These are phyloP conservation scores for Penicillium subrubescens DNA, from an alignment of 495 filamentous ascomycete species.

Conservation along the genomic window DNA sequence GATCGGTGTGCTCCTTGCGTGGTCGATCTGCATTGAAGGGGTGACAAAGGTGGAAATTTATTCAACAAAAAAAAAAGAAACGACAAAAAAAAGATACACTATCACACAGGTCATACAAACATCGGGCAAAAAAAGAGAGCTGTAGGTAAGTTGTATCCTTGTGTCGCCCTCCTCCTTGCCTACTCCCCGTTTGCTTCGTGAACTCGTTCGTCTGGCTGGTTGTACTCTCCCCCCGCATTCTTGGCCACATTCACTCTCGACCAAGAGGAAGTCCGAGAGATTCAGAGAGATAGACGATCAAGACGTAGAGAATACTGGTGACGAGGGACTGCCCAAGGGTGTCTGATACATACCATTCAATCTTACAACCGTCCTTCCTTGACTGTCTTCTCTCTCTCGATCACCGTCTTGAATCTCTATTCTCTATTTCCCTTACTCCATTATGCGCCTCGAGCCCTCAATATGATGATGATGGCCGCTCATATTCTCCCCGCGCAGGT, in stretches of 20 bases:
- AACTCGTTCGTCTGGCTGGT: not conserved
- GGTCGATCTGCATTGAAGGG: slow-evolving; percentile 20
- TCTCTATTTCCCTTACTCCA: not conserved
- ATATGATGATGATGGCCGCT: slow-evolving; percentile 41
- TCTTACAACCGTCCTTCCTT: not conserved
- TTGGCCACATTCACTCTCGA: not conserved
- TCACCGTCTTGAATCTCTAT: not conserved
- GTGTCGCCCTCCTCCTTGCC: slow-evolving; percentile 6
- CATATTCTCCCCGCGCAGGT: slow-evolving; percentile 36
- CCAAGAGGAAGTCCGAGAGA: not conserved
- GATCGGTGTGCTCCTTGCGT: slow-evolving; percentile 29
- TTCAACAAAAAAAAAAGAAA: slow-evolving; percentile 5
- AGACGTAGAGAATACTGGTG: not conserved
- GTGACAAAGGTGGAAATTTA: slow-evolving; percentile 16
- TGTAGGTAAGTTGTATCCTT: slow-evolving; percentile 14
- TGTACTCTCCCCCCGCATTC: slow-evolving; percentile 1
- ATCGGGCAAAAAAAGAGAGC: slow-evolving; percentile 9
- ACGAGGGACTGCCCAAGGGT: not conserved
- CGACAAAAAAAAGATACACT: slow-evolving; percentile 6
- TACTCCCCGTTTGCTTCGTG: not conserved
- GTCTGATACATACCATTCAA: not conserved
- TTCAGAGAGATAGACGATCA: not conserved
- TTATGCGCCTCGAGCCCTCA: slow-evolving; percentile 20
- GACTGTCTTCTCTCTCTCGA: slow-evolving; percentile 11
- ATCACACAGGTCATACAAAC: slow-evolving; percentile 8